Conservation (phyloP, 176 grass and related monocot genomes). For the Phoenix roebelenii region DNA sequence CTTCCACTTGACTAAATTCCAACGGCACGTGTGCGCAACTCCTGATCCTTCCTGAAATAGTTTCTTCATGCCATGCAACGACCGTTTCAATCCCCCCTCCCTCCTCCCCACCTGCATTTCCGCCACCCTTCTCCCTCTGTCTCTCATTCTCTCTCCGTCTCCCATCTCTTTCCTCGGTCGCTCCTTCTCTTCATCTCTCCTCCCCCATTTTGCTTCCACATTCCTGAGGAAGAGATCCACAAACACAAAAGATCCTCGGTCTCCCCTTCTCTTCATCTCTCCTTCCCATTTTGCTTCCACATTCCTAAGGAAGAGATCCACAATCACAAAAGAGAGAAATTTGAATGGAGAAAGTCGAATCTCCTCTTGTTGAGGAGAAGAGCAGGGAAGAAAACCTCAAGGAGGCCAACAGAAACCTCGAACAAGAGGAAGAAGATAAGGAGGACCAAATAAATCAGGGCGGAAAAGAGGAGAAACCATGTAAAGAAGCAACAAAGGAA, state of each 20-base stretch:
- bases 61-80: not conserved
- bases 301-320: not conserved
- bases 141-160: constrained; percentile 6
- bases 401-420: not conserved
- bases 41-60: too few relatives aligned
- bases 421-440: not conserved
- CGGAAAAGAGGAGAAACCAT: too few relatives aligned
- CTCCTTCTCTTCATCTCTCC: constrained; percentile 10
- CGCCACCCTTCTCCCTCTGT: constrained; percentile 7
- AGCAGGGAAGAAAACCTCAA: not conserved
- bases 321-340: constrained; percentile 9
- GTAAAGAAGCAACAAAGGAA: not conserved
- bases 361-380: not conserved
- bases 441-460: too few relatives aligned
- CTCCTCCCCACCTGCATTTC: constrained; percentile 21
- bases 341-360: not conserved
- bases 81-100: constrained; percentile 32
- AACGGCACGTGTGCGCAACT: too few relatives aligned
- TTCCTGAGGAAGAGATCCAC: not conserved
- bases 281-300: constrained; percentile 3
- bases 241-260: constrained; percentile 37
- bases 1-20: too few relatives aligned
- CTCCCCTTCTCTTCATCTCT: constrained; percentile 12
- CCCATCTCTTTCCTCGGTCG: constrained; percentile 7
- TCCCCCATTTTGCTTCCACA: not conserved